phyloP scores from a whole-genome alignment of 371 early-diverging fungal genomes.

The Massospora cicadina region DNA sequence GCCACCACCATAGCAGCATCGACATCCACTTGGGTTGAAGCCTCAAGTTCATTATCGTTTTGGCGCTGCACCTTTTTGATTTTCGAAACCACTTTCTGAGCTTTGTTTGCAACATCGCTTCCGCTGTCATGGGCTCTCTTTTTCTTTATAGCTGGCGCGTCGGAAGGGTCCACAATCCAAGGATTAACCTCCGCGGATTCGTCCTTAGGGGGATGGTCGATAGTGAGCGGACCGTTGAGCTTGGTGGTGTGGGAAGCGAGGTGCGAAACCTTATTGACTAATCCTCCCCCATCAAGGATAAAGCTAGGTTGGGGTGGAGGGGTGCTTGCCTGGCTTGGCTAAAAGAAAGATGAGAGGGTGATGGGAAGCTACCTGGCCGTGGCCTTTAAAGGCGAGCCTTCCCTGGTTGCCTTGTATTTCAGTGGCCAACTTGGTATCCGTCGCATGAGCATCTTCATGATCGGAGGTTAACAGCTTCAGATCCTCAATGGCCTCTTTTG shows the following conservation, averaged over 20 bases:
- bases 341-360: background rate
- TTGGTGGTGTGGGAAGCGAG: constrained; percentile 34
- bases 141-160: background rate
- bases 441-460: constrained; percentile 20
- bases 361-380: background rate
- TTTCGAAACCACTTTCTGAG: background rate
- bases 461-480: constrained; percentile 19
- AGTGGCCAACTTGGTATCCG: constrained; percentile 16
- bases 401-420: constrained; percentile 31
- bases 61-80: background rate
- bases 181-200: background rate
- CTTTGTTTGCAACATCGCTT: background rate
- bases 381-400: constrained; percentile 28
- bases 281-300: constrained; percentile 34
- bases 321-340: background rate
- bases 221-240: constrained; percentile 29
- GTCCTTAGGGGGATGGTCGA: constrained; percentile 17
- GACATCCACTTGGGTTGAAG: background rate
- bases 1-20: background rate
- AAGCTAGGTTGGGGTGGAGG: constrained; percentile 14
- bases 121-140: background rate
- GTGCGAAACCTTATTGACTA: constrained; percentile 34
- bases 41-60: background rate
- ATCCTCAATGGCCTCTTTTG: constrained; percentile 21
- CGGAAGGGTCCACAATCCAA: background rate